These are phyloP conservation scores for Chytriomyces confervae DNA, from an alignment of 192 early-diverging fungal genomes.

Conservation along the genomic window DNA sequence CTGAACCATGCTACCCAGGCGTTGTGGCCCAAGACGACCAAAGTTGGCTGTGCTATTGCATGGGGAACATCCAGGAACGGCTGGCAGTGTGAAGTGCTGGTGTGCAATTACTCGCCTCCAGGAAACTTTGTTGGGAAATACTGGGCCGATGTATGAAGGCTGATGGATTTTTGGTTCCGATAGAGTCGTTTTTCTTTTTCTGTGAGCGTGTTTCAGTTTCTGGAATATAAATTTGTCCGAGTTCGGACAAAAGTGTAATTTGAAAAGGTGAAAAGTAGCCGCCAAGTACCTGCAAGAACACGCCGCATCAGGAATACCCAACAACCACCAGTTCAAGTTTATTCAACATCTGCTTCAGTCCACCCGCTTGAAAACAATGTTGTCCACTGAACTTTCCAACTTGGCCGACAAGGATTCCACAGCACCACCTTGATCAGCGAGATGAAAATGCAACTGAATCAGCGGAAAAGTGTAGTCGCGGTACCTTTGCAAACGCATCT, in stretches of 20 bases:
- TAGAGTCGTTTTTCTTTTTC: no score
- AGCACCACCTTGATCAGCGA: background rate
- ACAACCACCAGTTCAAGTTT: no score
- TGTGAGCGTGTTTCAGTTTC: no score
- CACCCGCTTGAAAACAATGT: background rate
- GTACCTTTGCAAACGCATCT: background rate
- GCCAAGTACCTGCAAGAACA: no score
- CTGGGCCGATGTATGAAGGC: background rate
- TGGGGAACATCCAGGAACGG: constrained; percentile 6
- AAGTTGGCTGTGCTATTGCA: constrained; percentile 9
- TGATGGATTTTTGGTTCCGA: no score
- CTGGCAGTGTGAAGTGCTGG: constrained; percentile 11
- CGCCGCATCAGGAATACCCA: no score
- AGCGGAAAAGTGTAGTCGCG: background rate
- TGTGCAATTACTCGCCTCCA: constrained; percentile 15
- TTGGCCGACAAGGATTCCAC: background rate
- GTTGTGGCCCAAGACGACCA: constrained; percentile 4
- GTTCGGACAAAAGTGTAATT: no score
- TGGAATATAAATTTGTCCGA: no score
- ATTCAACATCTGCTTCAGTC: no score
- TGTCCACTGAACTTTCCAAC: background rate
- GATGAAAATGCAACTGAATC: background rate
- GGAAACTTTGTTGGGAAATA: constrained; percentile 4
- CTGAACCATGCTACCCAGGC: constrained; percentile 24
- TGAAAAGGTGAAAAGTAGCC: no score